A percentile compares a stretch with the other conserved stretches of the same genome.
Conservation (phyloP, 495 filamentous ascomycete species). For the Penicillium turbatum region DNA sequence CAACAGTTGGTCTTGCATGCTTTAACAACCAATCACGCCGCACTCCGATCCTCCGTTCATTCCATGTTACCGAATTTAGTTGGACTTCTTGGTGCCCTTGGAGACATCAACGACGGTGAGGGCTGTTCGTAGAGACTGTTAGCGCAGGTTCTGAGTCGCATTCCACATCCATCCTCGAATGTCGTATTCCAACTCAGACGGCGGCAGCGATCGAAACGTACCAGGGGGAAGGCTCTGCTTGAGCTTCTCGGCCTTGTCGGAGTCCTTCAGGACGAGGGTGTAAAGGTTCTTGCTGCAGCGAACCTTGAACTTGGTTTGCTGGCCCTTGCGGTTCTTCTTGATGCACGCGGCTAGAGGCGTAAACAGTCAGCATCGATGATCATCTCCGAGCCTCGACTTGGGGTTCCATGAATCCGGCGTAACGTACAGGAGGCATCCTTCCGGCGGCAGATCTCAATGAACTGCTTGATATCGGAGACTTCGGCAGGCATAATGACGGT, state of each 20-base stretch:
- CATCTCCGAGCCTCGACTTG: constrained; percentile 3
- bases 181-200: constrained; percentile 4
- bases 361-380: constrained; percentile 16
- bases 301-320: constrained; percentile 99
- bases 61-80: constrained; percentile 37
- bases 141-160: not conserved
- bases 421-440: constrained; percentile 94
- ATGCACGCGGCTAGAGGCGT: constrained; percentile 74
- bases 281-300: constrained; percentile 91
- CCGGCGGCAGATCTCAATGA: constrained; percentile 99
- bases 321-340: constrained; percentile 85
- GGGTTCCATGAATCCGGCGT: not conserved
- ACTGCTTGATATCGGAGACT: constrained; percentile 99
- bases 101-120: constrained; percentile 73
- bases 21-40: constrained; percentile 31
- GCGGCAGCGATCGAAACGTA: constrained; percentile 46
- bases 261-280: constrained; percentile 95
- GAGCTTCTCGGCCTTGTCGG: constrained; percentile 99
- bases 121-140: constrained; percentile 45
- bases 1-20: constrained; percentile 34
- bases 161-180: not conserved
- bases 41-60: constrained; percentile 31
- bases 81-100: constrained; percentile 63
- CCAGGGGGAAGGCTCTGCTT: constrained; percentile 97
- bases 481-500: constrained; percentile 82